phyloP scores from a whole-genome alignment of 257 asterid species.

The Nicotiana attenuata region DNA sequence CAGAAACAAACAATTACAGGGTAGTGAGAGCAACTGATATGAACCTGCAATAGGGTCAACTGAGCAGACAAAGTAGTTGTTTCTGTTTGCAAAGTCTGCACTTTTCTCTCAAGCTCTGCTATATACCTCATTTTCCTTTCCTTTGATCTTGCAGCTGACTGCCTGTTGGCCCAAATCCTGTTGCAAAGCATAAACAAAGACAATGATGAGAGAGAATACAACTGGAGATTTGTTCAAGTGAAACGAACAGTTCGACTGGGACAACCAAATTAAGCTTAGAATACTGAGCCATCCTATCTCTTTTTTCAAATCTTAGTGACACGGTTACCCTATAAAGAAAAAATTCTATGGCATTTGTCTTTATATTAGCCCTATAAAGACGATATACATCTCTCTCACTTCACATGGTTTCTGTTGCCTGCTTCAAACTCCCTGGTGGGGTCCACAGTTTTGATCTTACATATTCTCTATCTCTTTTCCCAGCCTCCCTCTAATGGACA shows the following conservation, averaged over 20 bases:
- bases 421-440: not conserved
- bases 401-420: not conserved
- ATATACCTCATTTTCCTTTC: slow-evolving; percentile 98
- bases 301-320: not conserved
- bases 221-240: not conserved
- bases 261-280: not conserved
- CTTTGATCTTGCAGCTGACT: slow-evolving; percentile 97
- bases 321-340: not conserved
- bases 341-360: not conserved
- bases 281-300: not conserved
- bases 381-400: not conserved
- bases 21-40: not conserved
- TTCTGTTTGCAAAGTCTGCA: slow-evolving; percentile 92
- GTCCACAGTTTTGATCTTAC: not conserved
- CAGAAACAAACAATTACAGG: not conserved
- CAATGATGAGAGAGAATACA: not conserved
- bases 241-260: not conserved
- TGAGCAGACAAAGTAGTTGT: slow-evolving; percentile 94
- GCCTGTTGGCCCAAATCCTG: slow-evolving; percentile 99
- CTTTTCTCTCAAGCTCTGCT: slow-evolving; percentile 96
- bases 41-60: slow-evolving; percentile 83
- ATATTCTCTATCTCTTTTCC: not conserved
- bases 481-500: not conserved
- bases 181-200: slow-evolving; percentile 7
- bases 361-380: not conserved